A percentile compares a stretch with the other conserved stretches of the same genome.
These are phyloP conservation scores for Boletellus deceptivus DNA, from an alignment of 1,284 basidiomycete species.

Conservation along the genomic window DNA sequence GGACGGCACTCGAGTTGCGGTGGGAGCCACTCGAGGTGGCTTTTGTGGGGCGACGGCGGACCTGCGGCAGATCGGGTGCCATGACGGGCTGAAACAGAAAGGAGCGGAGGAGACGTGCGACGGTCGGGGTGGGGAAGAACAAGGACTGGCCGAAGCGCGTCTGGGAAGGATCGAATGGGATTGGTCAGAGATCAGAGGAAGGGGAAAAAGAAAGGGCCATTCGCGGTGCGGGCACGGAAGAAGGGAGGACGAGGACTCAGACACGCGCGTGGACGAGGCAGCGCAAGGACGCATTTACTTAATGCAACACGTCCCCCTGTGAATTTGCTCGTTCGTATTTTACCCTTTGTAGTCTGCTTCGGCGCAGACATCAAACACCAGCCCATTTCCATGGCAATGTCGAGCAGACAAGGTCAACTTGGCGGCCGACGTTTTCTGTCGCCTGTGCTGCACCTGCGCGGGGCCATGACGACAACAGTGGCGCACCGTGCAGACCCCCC, in stretches of 20 bases:
- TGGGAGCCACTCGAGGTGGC: slow-evolving; percentile 14
- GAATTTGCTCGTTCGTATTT: too few relatives aligned
- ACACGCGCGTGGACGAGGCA: not conserved
- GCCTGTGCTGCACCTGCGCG: too few relatives aligned
- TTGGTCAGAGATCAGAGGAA: slow-evolving; percentile 16
- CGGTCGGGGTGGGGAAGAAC: not conserved
- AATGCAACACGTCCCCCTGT: too few relatives aligned
- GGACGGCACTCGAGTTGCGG: slow-evolving; percentile 54
- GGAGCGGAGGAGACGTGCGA: slow-evolving; percentile 10
- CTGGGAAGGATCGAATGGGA: slow-evolving; percentile 16
- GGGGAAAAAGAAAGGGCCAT: slow-evolving; percentile 26
- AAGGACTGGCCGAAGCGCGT: slow-evolving; percentile 5
- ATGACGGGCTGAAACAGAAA: slow-evolving; percentile 18
- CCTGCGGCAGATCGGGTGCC: slow-evolving; percentile 17
- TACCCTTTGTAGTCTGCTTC: too few relatives aligned
- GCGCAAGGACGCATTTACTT: not conserved
- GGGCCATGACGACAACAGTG: too few relatives aligned
- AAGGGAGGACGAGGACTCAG: too few relatives aligned
- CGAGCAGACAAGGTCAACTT: too few relatives aligned
- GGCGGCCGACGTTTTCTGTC: too few relatives aligned
- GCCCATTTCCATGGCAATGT: too few relatives aligned
- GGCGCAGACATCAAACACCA: too few relatives aligned
- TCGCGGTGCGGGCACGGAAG: slow-evolving; percentile 8
- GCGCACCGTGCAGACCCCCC: too few relatives aligned
- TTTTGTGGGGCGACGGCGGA: slow-evolving; percentile 30